Evolutionary conservation across 805 yeast species (phyloP), one percentile per base, ranked within the genome.

Genomic region (Metschnikowia sp.): DNA sequence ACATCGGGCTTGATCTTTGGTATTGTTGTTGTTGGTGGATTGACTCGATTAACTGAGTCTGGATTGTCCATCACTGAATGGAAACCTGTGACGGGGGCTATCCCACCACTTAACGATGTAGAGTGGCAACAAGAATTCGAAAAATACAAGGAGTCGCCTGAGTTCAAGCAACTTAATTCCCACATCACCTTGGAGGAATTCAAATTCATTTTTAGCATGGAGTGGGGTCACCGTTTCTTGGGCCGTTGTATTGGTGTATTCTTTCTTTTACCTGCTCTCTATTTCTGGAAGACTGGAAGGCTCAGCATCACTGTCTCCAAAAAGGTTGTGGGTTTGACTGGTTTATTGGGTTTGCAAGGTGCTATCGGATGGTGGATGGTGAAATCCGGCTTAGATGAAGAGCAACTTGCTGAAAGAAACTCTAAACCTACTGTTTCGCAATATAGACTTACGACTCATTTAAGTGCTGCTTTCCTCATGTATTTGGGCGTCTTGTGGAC

Each of bases 351-450:
- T 10, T 70, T 94, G 40, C 99, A 94, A 73, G 99, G 99, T 44
- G 86, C 84, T 44, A 85, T 94, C 55, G 99, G 99, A 31, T 94
- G 99, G 99, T 94, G 99, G 99, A 94, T 94, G 99, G 99, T 94
- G 44, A 83, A 87, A 59, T 88, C 97, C 9, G 99, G 99, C 30
- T 76, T 94, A 47, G 96, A 90, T 62, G 86, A 85, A 60, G 77
- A 84, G 38, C 85, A 85, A 60, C 72, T 94, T 40, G 78, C 77
- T 19, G 90, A 85, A 54, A 79, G 96, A 63, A 86, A 80, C 39
- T 83, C 96, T 0, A 95, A 92, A 62, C 99, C 99, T n/a, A 89
- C 99, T 0, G 99, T 94, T 3, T 88, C 97, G 5, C 98, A 88
- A 62, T 94, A 94, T 63, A 79, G 99, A 65, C 75, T 94, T 44